A percentile compares a stretch with the other conserved stretches of the same genome.
phyloP scores from a whole-genome alignment of 306 rosid species.

The Prunus davidiana region DNA sequence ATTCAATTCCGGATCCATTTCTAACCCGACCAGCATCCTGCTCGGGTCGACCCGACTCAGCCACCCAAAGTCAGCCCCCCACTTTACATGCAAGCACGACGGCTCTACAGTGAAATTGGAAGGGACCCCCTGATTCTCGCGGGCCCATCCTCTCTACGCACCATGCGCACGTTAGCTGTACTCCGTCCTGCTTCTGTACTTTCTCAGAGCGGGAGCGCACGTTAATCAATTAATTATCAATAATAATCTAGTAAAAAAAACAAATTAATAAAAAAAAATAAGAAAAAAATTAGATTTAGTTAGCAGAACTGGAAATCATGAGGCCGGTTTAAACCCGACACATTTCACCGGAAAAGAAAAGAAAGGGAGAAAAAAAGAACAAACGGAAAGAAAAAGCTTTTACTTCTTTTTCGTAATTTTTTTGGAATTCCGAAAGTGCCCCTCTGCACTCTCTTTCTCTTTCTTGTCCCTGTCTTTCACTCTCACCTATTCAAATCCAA shows the following conservation, averaged over 20 bases:
- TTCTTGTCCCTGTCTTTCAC: not conserved
- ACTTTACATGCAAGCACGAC: conserved; percentile 27
- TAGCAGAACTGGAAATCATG: conserved; percentile 17
- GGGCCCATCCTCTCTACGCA: conserved; percentile 17
- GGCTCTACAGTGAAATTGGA: not conserved
- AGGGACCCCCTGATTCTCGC: conserved; percentile 17
- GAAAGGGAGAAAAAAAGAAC: not conserved
- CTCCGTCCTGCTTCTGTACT: not conserved
- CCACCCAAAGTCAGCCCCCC: not conserved
- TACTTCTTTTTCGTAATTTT: not conserved
- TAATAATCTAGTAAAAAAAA: not conserved
- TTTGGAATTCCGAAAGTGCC: conserved; percentile 35
- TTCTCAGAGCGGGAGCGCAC: conserved; percentile 29
- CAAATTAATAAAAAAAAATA: not conserved
- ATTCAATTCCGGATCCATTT: not conserved
- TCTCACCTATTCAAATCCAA: conserved; percentile 5
- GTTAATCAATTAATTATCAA: conserved; percentile 13
- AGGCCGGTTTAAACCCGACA: conserved; percentile 38
- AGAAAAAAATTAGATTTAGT: not conserved
- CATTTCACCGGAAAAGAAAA: conserved; percentile 20
- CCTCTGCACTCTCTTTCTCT: conserved; percentile 8
- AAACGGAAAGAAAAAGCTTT: not conserved
- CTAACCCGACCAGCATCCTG: not conserved
- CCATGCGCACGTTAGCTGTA: conserved; percentile 20
- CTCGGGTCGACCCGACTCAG: not conserved